These are phyloP conservation scores for Trichoderma reesei DNA, from an alignment of 495 filamentous ascomycete genomes.

Conservation along the genomic window DNA sequence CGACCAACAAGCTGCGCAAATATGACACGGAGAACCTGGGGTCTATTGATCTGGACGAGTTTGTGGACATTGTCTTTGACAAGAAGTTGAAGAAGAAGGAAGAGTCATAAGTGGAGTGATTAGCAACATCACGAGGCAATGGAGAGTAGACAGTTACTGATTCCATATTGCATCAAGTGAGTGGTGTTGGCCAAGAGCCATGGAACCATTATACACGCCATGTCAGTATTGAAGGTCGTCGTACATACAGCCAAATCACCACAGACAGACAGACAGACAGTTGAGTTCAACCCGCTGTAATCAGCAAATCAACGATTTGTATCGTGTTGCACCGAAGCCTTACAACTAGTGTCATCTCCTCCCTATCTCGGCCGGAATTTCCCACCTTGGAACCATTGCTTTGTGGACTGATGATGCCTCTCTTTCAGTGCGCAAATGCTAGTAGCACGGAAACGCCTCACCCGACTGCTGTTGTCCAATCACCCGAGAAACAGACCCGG, in stretches of 20 bases:
- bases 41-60: constrained; percentile 14
- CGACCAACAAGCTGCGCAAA: constrained; percentile 21
- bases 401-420: neutral
- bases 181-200: too few species aligned
- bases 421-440: neutral
- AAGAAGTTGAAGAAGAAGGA: constrained; percentile 11
- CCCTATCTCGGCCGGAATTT: neutral
- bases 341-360: neutral
- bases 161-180: too few species aligned
- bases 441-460: neutral
- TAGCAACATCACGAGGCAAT: too few species aligned
- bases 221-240: too few species aligned
- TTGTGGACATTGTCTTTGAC: constrained; percentile 6
- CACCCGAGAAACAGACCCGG: neutral
- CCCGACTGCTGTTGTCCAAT: neutral
- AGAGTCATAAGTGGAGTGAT: neutral
- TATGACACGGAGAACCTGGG: constrained; percentile 19
- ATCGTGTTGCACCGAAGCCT: too few species aligned
- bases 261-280: too few species aligned
- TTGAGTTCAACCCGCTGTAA: too few species aligned
- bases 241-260: too few species aligned
- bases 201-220: too few species aligned
- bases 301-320: too few species aligned
- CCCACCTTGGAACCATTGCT: neutral
- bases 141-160: too few species aligned